Conservation (phyloP, 2,329 filamentous ascomycete genomes). For the Periconia sp. region DNA sequence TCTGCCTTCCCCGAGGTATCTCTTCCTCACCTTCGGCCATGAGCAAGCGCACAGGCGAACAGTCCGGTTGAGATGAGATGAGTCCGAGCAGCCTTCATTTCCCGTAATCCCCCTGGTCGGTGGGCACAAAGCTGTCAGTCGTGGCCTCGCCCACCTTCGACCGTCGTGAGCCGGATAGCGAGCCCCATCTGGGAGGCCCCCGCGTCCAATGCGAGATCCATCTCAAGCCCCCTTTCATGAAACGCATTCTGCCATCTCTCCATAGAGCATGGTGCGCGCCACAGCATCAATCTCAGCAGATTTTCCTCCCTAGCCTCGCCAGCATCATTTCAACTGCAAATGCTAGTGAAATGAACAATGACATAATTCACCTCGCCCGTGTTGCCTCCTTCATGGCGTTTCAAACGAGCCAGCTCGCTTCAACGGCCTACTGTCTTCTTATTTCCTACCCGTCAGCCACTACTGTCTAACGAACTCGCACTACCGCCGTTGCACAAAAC, state of each 20-base stretch:
- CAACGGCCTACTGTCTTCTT: too few relatives aligned
- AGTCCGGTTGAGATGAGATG: neutral
- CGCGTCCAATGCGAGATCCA: neutral
- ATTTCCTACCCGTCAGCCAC: too few relatives aligned
- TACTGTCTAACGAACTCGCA: too few relatives aligned
- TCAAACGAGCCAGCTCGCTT: too few relatives aligned
- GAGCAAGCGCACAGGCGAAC: neutral
- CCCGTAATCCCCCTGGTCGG: constrained; percentile 12
- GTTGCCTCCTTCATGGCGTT: too few relatives aligned
- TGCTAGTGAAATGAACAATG: neutral
- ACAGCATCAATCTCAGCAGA: constrained; percentile 7
- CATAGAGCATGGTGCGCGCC: constrained; percentile 1
- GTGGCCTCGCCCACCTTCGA: constrained; percentile 33
- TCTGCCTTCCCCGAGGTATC: too few relatives aligned
- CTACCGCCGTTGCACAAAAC: too few relatives aligned
- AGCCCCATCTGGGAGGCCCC: constrained; percentile 3
- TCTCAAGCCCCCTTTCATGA: neutral
- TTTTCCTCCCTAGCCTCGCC: constrained; percentile 3
- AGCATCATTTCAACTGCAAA: neutral
- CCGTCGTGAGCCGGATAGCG: constrained; percentile 16
- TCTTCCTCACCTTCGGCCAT: neutral
- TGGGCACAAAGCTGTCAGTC: constrained; percentile 8
- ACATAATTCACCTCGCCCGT: constrained; percentile 2
- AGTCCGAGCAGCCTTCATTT: constrained; percentile 23
- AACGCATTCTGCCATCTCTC: neutral